Evolutionary conservation across 192 early-diverging fungal genomes (phyloP), one percentile per base, ranked within the genome.

Genomic region (Haplosporangium gracile): DNA sequence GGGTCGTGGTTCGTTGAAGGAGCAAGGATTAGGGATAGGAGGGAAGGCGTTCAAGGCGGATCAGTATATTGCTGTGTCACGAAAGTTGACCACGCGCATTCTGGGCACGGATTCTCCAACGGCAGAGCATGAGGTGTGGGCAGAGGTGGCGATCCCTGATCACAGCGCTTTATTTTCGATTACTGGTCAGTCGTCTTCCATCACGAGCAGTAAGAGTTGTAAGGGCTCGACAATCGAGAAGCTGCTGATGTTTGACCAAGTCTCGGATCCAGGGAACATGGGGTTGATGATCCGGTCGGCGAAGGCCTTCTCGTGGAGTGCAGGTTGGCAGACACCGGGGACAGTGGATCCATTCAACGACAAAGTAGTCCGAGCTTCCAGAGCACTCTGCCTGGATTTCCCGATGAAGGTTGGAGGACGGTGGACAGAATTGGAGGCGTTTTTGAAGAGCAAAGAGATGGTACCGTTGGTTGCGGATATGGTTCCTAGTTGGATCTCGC

Each of bases 341-440:
- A 89, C 90, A 1, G 84, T 89, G 24, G 92, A 92, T 75, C 15
- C 86, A 13, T 91, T 83, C 70, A 90, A 92, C 55, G 82, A 90
- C 57, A 88, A 91, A 68, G 88, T 89, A 13, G 85, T 90, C 5
- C 87, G 90, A 11, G 84, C 87, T 18, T 91, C 92, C 4, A 69
- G 89, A 63, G 90, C 82, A 7, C 42, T 83, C 6, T 88, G 85
- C 36, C 45, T 92, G 11, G 81, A 70, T 36, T 91, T 85, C 80
- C 89, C 89, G 1, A 75, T 72, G 38, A 70, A 80, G 22, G 72
- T 39, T 9, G 63, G 75, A 13, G 70, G 78, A 0, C 39, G 53
- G 1, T 88, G 74, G 72, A 40, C 11, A 7, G 74, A 89, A 11
- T 36, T 89, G 51, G 60, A 68, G 1, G 10, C 11, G 2, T 87